phyloP scores from a whole-genome alignment of 441 rosid species.

The Aleurites moluccanus region DNA sequence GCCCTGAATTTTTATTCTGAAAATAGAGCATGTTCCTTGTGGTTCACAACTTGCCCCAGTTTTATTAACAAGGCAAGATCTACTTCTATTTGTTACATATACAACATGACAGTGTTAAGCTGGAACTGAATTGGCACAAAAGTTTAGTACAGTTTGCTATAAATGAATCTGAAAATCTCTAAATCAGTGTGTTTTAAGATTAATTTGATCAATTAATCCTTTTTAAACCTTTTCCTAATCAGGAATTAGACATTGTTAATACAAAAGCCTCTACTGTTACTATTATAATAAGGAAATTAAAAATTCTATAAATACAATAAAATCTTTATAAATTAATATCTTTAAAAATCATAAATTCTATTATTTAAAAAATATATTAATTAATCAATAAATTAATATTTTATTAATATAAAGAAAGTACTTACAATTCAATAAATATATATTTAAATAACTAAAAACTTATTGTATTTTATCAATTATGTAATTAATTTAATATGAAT shows the following conservation, averaged over 20 bases:
- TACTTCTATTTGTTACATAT: background rate
- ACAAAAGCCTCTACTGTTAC: too few species aligned
- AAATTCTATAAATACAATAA: too few species aligned
- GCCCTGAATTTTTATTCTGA: background rate
- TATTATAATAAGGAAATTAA: too few species aligned
- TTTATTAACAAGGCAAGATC: background rate
- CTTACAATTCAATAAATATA: too few species aligned
- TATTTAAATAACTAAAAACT: too few species aligned
- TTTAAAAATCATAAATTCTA: too few species aligned
- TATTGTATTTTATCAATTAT: too few species aligned
- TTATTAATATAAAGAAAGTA: too few species aligned
- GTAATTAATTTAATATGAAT: too few species aligned
- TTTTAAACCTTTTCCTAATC: background rate
- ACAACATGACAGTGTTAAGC: background rate
- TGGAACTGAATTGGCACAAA: constrained; percentile 8
- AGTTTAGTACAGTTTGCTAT: background rate
- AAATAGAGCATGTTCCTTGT: background rate
- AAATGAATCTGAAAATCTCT: background rate
- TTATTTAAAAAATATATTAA: too few species aligned
- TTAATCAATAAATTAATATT: too few species aligned
- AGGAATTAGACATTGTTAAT: background rate
- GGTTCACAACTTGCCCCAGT: background rate
- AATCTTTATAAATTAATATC: too few species aligned
- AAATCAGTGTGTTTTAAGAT: background rate
- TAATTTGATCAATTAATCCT: background rate